phyloP scores from a whole-genome alignment of 2,329 filamentous ascomycete genomes.

The Fusarium neocosmosporiellum region DNA sequence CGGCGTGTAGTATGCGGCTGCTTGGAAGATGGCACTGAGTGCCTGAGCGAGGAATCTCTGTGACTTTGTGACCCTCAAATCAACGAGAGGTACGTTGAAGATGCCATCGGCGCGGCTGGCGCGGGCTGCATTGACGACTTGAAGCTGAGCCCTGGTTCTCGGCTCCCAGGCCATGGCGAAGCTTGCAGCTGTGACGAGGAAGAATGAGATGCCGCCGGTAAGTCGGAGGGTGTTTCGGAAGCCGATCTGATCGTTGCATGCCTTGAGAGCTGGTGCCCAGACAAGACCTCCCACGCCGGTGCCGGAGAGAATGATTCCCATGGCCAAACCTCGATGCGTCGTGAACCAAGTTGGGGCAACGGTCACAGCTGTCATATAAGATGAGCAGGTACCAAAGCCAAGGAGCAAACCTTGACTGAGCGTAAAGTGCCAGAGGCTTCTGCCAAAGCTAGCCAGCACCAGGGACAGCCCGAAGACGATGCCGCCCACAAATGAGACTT shows the following conservation, averaged over 20 bases:
- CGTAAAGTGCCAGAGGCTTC: background rate
- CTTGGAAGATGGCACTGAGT: background rate
- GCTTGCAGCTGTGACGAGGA: background rate
- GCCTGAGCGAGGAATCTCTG: background rate
- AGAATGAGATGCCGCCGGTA: background rate
- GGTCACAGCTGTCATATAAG: background rate
- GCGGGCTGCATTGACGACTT: background rate
- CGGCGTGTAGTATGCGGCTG: background rate
- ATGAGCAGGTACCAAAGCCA: background rate
- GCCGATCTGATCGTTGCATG: background rate
- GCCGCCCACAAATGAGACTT: background rate
- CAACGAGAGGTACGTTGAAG: background rate
- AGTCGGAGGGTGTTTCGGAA: background rate
- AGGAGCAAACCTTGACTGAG: background rate
- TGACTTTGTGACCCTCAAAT: background rate
- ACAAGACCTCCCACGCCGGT: background rate
- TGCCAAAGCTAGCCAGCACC: background rate
- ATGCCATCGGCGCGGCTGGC: background rate
- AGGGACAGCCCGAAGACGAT: background rate
- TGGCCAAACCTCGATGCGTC: background rate
- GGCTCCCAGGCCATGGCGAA: background rate
- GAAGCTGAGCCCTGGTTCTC: background rate
- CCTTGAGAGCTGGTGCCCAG: background rate
- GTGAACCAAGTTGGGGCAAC: background rate
- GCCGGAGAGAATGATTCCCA: background rate